A percentile compares a stretch with the other conserved stretches of the same genome.
Conservation (phyloP, 805 yeast genomes). For the Maudiozyma serrabonitensis region DNA sequence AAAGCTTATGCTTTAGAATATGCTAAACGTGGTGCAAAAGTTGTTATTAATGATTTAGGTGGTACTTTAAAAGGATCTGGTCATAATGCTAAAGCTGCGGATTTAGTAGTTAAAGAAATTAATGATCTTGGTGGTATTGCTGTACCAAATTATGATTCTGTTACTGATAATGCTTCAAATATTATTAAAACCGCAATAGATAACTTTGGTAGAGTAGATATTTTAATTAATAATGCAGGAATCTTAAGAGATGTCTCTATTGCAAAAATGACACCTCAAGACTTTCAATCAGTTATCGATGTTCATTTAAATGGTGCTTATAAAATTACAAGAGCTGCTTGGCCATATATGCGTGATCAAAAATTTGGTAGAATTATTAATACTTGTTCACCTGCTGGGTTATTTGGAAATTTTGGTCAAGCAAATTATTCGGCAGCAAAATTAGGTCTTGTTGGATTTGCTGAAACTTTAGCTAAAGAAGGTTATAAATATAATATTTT, state of each 20-base stretch:
- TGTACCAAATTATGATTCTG: conserved; percentile 89
- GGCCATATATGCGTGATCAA: conserved; percentile 83
- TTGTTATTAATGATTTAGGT: conserved; percentile 91
- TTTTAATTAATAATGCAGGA: conserved; percentile 90
- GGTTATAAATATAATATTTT: conserved; percentile 76
- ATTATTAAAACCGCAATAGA: conserved; percentile 81
- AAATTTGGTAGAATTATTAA: conserved; percentile 80
- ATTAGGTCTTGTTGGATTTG: conserved; percentile 78
- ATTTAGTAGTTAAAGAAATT: conserved; percentile 80
- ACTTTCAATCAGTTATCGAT: conserved; percentile 68
- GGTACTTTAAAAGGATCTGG: conserved; percentile 72
- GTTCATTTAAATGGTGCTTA: conserved; percentile 90
- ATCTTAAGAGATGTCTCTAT: conserved; percentile 81
- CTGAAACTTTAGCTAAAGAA: conserved; percentile 92
- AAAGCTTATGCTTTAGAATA: conserved; percentile 76
- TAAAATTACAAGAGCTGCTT: conserved; percentile 77
- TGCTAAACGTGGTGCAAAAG: conserved; percentile 88
- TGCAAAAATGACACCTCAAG: conserved; percentile 74
- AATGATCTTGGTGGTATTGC: conserved; percentile 67
- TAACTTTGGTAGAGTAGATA: conserved; percentile 79
- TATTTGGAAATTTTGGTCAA: conserved; percentile 95
- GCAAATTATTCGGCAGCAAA: conserved; percentile 93
- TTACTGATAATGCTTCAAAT: conserved; percentile 66
- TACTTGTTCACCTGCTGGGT: conserved; percentile 96
- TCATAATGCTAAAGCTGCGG: conserved; percentile 67